These are phyloP conservation scores for Vaccinium corymbosum DNA, from an alignment of 148 eudicot species.

Conservation along the genomic window DNA sequence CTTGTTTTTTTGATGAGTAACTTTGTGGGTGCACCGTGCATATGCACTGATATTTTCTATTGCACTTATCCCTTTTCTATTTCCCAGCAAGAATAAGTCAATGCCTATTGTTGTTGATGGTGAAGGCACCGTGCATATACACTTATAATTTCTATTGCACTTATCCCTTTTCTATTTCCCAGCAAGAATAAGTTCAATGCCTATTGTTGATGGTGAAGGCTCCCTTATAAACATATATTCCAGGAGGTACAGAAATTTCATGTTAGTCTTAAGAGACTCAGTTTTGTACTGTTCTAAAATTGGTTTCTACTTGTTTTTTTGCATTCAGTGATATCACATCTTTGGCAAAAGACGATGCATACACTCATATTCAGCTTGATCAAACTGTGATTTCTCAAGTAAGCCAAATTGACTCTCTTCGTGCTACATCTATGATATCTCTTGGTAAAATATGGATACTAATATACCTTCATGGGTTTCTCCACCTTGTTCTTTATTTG, in stretches of 20 bases:
- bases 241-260: slow-evolving; percentile 31
- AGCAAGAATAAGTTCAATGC: slow-evolving; percentile 45
- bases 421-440: background rate
- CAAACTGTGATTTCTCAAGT: slow-evolving; percentile 38
- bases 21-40: background rate
- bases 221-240: slow-evolving; percentile 35
- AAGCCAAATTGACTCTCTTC: slow-evolving; percentile 14
- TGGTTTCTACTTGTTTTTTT: slow-evolving; percentile 6
- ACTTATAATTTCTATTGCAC: background rate
- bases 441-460: background rate
- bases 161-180: slow-evolving; percentile 17
- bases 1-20: background rate
- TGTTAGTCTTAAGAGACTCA: background rate
- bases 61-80: background rate
- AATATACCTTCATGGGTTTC: background rate
- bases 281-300: background rate
- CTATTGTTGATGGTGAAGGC: slow-evolving; percentile 42
- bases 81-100: slow-evolving; percentile 43
- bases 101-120: slow-evolving; percentile 44
- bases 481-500: background rate
- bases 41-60: background rate
- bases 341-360: slow-evolving; percentile 27
- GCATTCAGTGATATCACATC: slow-evolving; percentile 38
- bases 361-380: slow-evolving; percentile 37
- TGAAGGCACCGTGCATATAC: slow-evolving; percentile 10